phyloP scores from a whole-genome alignment of 192 early-diverging fungal genomes.

The Coemansia sp. region DNA sequence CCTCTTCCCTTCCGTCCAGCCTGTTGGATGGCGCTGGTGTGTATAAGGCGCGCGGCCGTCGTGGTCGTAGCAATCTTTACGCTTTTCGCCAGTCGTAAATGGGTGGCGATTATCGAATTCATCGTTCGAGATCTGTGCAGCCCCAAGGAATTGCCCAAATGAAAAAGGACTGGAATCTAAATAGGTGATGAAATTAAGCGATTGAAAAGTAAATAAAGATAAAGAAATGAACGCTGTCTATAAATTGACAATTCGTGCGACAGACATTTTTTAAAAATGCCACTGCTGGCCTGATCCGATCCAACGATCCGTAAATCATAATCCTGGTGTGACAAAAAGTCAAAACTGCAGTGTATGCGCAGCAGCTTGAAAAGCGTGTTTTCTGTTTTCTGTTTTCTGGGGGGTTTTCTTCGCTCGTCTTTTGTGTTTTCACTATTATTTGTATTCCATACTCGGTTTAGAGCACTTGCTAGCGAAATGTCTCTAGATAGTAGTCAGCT shows the following conservation, averaged over 20 bases:
- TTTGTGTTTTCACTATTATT: not conserved
- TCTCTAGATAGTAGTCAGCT: not conserved
- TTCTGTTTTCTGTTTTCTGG: not conserved
- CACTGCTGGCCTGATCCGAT: too few relatives aligned
- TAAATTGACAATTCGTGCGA: not conserved
- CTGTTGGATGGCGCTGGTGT: conserved; percentile 25
- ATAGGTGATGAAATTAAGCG: not conserved
- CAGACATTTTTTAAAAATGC: not conserved
- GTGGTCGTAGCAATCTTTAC: not conserved
- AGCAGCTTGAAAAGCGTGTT: too few relatives aligned
- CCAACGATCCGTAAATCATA: too few relatives aligned
- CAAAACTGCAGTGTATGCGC: too few relatives aligned
- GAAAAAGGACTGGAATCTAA: not conserved
- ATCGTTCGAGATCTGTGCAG: not conserved
- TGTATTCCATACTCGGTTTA: not conserved
- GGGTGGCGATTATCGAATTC: conserved; percentile 14
- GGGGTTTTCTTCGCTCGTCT: not conserved
- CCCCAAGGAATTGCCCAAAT: not conserved
- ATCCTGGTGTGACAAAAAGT: too few relatives aligned
- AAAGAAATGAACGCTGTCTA: too few relatives aligned
- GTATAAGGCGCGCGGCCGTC: conserved; percentile 14
- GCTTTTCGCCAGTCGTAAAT: conserved; percentile 10
- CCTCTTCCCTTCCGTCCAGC: conserved; percentile 35
- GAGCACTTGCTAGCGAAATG: not conserved
- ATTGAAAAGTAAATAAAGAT: not conserved